Evolutionary conservation across 176 grass and related monocot species (phyloP), one percentile per base, ranked within the genome.

Genomic region (Tuctoria greenei): DNA sequence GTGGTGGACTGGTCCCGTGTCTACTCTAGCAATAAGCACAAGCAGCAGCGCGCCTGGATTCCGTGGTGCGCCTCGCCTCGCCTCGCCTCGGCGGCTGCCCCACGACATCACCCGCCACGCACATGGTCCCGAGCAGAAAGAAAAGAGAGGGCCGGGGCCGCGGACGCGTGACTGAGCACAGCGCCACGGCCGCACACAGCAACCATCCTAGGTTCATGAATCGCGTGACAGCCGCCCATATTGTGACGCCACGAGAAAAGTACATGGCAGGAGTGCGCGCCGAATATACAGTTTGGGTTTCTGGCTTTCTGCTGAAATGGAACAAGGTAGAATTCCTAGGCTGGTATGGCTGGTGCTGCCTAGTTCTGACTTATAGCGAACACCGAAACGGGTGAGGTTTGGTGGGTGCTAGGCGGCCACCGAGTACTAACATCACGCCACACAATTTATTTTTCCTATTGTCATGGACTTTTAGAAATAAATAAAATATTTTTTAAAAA

Each of bases 1-100:
- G 77, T 85, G 76, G 76, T n/a, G n/a, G n/a, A 3, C 15, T 56
- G 28, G 3, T 46, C 44, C 44, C 54, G 72, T 67, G 10, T 79
- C 82, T 67, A 67, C 27, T 20, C 60, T 3, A 4, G 10, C 14
- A 13, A 1, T 0, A 3, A 47, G 61, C n/a, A 18, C 15, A 54
- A 66, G 1, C 23, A 13, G 8, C 31, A 17, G 57, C 64, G 25
- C 8, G n/a, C 26, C 20, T n/a, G 65, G 84, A 77, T 77, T 86
- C 72, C 72, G 60, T n/a, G 76, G 69, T 38, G 56, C 14, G 27
- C 31, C n/a, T n/a, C n/a, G n/a, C n/a, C n/a, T n/a, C n/a, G n/a
- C n/a, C n/a, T n/a, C n/a, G 31, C n/a, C n/a, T 18, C 21, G 52
- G 15, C 46, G 6, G 79, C 31, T 61, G 55, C 44, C 71, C 51